Percentiles rank a stretch among this genome's conserved stretches.
Conservation (phyloP, 83 land plant genomes). For the Larix sibirica region DNA sequence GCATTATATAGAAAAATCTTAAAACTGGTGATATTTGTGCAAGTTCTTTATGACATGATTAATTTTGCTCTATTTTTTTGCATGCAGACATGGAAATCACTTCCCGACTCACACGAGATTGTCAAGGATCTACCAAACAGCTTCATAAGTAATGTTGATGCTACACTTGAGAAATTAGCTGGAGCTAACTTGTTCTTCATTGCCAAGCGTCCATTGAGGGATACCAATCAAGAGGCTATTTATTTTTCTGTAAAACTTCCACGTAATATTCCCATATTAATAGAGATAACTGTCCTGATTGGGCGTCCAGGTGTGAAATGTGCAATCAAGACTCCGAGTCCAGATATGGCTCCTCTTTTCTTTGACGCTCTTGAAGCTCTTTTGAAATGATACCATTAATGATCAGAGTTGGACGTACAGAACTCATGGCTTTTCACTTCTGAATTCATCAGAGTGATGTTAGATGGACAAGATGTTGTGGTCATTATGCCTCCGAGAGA, state of each 20-base stretch:
- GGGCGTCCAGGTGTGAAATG: constrained; percentile 90
- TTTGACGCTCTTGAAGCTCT: constrained; percentile 90
- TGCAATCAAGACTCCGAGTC: constrained; percentile 92
- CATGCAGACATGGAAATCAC: constrained; percentile 95
- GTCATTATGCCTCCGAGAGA: too few relatives aligned
- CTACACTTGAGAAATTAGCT: constrained; percentile 71
- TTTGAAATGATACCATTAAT: constrained; percentile 35
- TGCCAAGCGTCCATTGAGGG: constrained; percentile 80
- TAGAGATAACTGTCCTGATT: constrained; percentile 73
- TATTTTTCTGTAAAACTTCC: constrained; percentile 92
- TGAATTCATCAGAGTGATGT: too few relatives aligned
- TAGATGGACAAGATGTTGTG: too few relatives aligned
- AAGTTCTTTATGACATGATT: background rate
- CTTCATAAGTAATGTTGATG: constrained; percentile 65
- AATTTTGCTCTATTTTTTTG: background rate
- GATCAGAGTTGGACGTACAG: too few relatives aligned
- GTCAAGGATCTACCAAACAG: constrained; percentile 68
- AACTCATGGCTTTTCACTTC: too few relatives aligned
- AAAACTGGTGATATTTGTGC: background rate
- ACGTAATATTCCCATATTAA: constrained; percentile 68
- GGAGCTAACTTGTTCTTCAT: constrained; percentile 89
- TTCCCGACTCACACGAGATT: constrained; percentile 96
- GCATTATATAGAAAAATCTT: background rate
- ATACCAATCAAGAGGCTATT: constrained; percentile 88
- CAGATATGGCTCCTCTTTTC: constrained; percentile 93